Evolutionary conservation across 2,329 filamentous ascomycete species (phyloP).

Genomic region (Akanthomyces dipterigenus): DNA sequence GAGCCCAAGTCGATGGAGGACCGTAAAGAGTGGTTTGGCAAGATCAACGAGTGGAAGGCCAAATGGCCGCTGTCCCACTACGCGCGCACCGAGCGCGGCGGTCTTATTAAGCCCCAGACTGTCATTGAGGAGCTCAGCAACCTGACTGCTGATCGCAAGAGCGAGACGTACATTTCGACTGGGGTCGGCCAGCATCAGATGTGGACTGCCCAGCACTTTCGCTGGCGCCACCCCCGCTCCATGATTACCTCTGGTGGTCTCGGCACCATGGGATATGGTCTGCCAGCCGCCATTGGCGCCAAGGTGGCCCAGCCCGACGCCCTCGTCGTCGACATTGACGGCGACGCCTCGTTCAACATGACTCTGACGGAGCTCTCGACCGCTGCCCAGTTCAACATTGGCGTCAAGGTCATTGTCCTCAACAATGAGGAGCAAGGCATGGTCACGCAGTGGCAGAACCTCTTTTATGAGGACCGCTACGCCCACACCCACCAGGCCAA

Average conservation of each 20-base stretch:
- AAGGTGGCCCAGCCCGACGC: conserved; percentile 75
- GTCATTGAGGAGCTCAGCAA: conserved; percentile 87
- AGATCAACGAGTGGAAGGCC: conserved; percentile 86
- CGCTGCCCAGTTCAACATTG: conserved; percentile 92
- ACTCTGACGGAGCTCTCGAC: conserved; percentile 92
- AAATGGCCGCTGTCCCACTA: conserved; percentile 81
- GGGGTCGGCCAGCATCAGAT: conserved; percentile 98
- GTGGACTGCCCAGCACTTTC: conserved; percentile 97
- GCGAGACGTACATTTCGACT: conserved; percentile 81
- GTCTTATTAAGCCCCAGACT: conserved; percentile 88
- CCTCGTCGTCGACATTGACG: conserved; percentile 91
- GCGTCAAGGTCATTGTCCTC: conserved; percentile 86
- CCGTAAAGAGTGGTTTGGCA: conserved; percentile 77
- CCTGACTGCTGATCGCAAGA: conserved; percentile 71
- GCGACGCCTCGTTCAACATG: conserved; percentile 99
- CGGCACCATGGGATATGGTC: conserved; percentile 80
- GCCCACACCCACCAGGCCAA: conserved; percentile 86
- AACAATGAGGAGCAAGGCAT: conserved; percentile 98
- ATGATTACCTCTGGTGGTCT: conserved; percentile 97
- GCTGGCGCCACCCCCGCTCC: conserved; percentile 83
- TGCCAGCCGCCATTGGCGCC: conserved; percentile 90
- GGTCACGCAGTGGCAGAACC: conserved; percentile 93
- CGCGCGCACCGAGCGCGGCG: conserved; percentile 67
- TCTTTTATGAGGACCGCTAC: conserved; percentile 88
- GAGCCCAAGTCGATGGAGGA: conserved; percentile 54